Percentiles rank a stretch among this genome's conserved stretches.
These are phyloP conservation scores for Gelatoporia subvermispora DNA, from an alignment of 768 basidiomycete genomes.

Conservation along the genomic window DNA sequence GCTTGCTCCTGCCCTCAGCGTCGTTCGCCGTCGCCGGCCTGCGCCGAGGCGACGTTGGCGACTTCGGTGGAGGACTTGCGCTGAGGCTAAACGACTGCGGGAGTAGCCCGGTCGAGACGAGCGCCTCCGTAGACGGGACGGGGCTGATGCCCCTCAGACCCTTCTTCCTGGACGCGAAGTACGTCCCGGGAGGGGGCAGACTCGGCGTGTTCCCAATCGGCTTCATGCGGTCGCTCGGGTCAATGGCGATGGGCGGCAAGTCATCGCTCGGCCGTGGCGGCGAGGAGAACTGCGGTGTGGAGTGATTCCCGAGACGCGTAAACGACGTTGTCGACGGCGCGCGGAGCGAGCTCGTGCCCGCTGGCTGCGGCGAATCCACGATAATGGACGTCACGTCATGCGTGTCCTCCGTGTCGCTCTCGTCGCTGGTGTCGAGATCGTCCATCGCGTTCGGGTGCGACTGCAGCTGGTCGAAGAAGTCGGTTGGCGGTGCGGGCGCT, in stretches of 20 bases:
- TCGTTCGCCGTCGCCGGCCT: slow-evolving; percentile 18
- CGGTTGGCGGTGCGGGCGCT: slow-evolving; percentile 57
- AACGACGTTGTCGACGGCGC: slow-evolving; percentile 34
- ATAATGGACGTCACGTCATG: slow-evolving; percentile 7
- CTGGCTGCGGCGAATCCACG: slow-evolving; percentile 9
- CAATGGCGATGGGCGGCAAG: slow-evolving; percentile 19
- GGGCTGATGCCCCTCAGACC: slow-evolving; percentile 18
- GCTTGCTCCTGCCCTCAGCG: slow-evolving; percentile 22
- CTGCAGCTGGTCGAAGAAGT: slow-evolving; percentile 75
- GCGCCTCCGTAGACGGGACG: slow-evolving; percentile 13
- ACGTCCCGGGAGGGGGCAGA: slow-evolving; percentile 27
- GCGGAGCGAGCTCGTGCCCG: slow-evolving; percentile 15
- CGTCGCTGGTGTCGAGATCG: slow-evolving; percentile 59
- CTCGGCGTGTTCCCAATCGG: slow-evolving; percentile 51
- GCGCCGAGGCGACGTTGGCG: not conserved
- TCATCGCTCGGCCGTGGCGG: slow-evolving; percentile 4
- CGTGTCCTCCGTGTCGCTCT: slow-evolving; percentile 27
- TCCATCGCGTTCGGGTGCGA: slow-evolving; percentile 71
- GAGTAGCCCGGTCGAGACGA: slow-evolving; percentile 1
- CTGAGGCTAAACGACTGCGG: not conserved
- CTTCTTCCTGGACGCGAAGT: slow-evolving; percentile 43
- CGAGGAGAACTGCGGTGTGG: slow-evolving; percentile 56
- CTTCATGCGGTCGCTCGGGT: slow-evolving; percentile 33
- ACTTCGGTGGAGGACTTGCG: not conserved
- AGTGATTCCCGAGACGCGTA: slow-evolving; percentile 66